Conservation (phyloP, 2,329 filamentous ascomycete genomes). For the Penicillium sp. region DNA sequence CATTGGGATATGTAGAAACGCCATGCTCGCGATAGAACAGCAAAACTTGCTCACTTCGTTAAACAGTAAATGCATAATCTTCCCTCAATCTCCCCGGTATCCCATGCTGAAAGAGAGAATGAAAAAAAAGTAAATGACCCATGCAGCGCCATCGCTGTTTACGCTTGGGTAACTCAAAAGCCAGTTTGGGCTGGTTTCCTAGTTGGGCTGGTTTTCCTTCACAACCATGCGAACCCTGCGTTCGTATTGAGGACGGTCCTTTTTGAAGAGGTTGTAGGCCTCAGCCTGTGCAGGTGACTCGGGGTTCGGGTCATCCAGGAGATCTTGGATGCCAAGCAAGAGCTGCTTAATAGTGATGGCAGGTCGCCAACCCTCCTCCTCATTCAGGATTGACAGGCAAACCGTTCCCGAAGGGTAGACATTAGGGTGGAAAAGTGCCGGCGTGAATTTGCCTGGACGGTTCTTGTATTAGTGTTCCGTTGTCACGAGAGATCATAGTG, state of each 20-base stretch:
- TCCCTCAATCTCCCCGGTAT: not conserved
- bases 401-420: constrained; percentile 98
- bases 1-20: constrained; percentile 23
- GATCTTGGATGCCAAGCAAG: constrained; percentile 88
- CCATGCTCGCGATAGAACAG: constrained; percentile 27
- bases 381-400: constrained; percentile 94
- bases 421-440: constrained; percentile 95
- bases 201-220: constrained; percentile 80
- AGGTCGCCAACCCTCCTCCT: constrained; percentile 97
- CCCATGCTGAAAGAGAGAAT: constrained; percentile 14
- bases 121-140: constrained; percentile 6
- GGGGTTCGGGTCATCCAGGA: constrained; percentile 94
- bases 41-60: constrained; percentile 16
- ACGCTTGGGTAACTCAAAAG: constrained; percentile 1
- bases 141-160: constrained; percentile 3
- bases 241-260: constrained; percentile 83
- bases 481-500: not conserved
- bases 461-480: not conserved
- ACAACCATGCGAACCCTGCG: constrained; percentile 83
- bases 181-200: constrained; percentile 76
- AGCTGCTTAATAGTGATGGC: constrained; percentile 99
- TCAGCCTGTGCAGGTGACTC: constrained; percentile 96
- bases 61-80: constrained; percentile 18
- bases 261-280: constrained; percentile 95
- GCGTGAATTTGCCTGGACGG: constrained; percentile 81